Evolutionary conservation across 345 rosid genomes (phyloP).

Genomic region (Acer campestre): DNA sequence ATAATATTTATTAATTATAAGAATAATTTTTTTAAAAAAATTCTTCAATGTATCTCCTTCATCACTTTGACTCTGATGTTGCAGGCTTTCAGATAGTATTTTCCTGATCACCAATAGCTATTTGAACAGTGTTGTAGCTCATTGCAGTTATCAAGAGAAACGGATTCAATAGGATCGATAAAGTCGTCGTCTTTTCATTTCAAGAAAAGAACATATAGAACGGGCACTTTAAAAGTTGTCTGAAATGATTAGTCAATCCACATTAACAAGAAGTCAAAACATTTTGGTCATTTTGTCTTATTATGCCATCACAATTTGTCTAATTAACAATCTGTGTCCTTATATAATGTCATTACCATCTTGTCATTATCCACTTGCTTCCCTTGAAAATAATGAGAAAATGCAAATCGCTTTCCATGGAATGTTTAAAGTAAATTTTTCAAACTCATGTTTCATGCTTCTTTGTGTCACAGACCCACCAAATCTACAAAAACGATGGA

Average conservation of each 20-base stretch:
- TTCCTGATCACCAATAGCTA: no score
- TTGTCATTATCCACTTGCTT: background rate
- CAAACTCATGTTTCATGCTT: background rate
- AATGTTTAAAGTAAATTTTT: background rate
- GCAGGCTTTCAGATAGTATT: background rate
- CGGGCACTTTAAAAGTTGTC: no score
- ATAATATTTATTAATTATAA: no score
- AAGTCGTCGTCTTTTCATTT: background rate
- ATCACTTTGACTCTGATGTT: background rate
- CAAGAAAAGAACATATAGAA: no score
- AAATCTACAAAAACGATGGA: background rate
- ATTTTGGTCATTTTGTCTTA: no score
- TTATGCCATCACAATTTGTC: background rate
- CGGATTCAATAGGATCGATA: no score
- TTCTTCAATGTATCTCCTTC: no score
- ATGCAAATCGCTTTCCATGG: no score
- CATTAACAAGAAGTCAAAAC: no score
- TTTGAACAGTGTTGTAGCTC: background rate
- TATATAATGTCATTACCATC: background rate
- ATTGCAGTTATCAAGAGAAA: background rate
- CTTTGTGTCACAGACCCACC: conserved; percentile 7
- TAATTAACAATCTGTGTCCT: background rate
- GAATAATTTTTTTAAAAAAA: no score
- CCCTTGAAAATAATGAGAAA: background rate
- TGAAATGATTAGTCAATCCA: no score